Conservation (phyloP, 805 yeast species). For the Metschnikowia gelsemii region DNA sequence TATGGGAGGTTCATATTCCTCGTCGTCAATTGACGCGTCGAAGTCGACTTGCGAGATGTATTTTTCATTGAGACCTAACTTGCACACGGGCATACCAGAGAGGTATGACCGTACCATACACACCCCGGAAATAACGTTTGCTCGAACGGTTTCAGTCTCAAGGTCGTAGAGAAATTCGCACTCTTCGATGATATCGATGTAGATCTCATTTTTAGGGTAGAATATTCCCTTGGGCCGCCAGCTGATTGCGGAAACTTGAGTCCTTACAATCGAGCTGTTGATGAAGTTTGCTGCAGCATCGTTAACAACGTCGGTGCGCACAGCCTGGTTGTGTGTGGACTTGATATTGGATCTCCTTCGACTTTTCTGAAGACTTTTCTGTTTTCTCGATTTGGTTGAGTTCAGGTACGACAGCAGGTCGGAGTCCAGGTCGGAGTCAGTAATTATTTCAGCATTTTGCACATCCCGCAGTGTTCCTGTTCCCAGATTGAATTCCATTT, state of each 20-base stretch:
- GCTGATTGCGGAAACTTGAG: constrained; percentile 60
- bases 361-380: constrained; percentile 8
- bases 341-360: constrained; percentile 19
- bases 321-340: constrained; percentile 42
- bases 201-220: constrained; percentile 45
- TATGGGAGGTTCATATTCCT: constrained; percentile 7
- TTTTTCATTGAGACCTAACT: constrained; percentile 41
- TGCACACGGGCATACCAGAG: constrained; percentile 46
- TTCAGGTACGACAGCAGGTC: constrained; percentile 8
- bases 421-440: constrained; percentile 13
- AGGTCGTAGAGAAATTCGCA: constrained; percentile 39
- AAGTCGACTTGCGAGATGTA: constrained; percentile 35
- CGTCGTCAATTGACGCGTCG: constrained; percentile 17
- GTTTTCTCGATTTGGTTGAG: constrained; percentile 5
- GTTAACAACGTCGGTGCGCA: constrained; percentile 31
- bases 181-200: constrained; percentile 41
- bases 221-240: constrained; percentile 49
- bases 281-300: constrained; percentile 30
- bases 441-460: constrained; percentile 8
- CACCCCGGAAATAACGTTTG: constrained; percentile 36
- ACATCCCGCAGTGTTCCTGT: constrained; percentile 7
- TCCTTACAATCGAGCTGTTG: constrained; percentile 71
- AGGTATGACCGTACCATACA: constrained; percentile 39
- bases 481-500: constrained; percentile 43
- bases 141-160: constrained; percentile 25